phyloP scores from a whole-genome alignment of 2,329 filamentous ascomycete species.

The Scorias spongiosa region DNA sequence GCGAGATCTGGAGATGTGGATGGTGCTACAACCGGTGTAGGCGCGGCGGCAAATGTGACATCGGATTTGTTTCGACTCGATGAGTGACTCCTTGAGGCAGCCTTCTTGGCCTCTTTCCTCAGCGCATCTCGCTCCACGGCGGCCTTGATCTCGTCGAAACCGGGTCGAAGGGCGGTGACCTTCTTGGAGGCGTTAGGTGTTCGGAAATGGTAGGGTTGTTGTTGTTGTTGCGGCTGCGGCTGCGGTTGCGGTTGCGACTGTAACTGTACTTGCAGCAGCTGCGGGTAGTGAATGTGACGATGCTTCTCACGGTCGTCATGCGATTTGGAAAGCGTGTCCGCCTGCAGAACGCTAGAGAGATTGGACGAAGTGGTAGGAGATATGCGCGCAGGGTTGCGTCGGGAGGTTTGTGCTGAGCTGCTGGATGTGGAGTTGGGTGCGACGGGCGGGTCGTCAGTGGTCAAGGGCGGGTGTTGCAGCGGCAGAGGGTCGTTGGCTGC shows the following conservation, averaged over 20 bases:
- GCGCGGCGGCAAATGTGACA: not conserved
- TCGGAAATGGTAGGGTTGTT: constrained; percentile 3
- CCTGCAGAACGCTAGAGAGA: not conserved
- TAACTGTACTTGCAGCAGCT: not conserved
- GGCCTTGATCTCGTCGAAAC: constrained; percentile 11
- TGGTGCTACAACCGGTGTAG: not conserved
- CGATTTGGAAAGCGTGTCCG: not conserved
- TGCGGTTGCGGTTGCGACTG: not conserved
- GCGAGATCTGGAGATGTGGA: no score
- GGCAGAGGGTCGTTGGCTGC: not conserved
- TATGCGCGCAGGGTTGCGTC: not conserved
- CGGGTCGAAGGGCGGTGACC: constrained; percentile 5
- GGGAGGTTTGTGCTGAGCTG: not conserved
- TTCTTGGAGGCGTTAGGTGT: constrained; percentile 11
- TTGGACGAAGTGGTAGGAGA: not conserved
- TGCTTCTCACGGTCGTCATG: no score
- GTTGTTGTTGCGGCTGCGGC: not conserved
- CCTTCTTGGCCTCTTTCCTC: constrained; percentile 10
- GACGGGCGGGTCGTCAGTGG: not conserved
- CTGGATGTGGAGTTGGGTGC: not conserved
- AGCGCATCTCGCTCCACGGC: constrained; percentile 13
- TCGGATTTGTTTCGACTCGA: constrained; percentile 1
- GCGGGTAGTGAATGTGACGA: no score
- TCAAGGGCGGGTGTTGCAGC: not conserved
- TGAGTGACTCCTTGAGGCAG: constrained; percentile 1